Evolutionary conservation across 345 rosid genomes (phyloP), one percentile per base, ranked within the genome.

Genomic region (Trapa bicornis): DNA sequence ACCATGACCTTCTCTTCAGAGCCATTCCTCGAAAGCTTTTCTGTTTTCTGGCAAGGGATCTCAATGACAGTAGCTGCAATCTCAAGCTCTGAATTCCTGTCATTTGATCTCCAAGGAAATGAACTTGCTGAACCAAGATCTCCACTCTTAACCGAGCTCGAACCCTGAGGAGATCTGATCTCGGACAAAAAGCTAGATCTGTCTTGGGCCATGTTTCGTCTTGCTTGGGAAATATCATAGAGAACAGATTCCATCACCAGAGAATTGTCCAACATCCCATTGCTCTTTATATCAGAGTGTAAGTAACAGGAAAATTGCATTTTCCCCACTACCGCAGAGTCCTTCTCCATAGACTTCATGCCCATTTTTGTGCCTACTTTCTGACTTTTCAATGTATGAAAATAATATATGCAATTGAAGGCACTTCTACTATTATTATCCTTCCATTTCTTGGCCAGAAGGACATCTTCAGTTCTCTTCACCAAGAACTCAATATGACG

Each of bases 241-340:
- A 89, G 72, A 70, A 95, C 94, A 73, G 92, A 95, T 58, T 95
- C 99, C 0, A 83, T 83, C 72, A 89, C 77, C 80, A 84, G 48
- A 42, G 92, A 85, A 78, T 79, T 75, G 63, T 80, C 80, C 45
- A 67, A 79, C 53, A 61, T 75, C 53, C 82, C 77, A 33, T 71
- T 80, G 66, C 79, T 78, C 75, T 75, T 81, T 67, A 70, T 6
- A 65, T 95, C 87, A 2, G 94, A 81, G 71, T 82, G 79, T 53
- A 91, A 67, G 67, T 77, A 83, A 70, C 88, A 78, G 1, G 96
- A 86, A 77, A 86, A 92, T 71, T 86, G 93, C 99, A 95, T 91
- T 78, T 91, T 93, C 11, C 94, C 99, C 43, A 91, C 81, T 41
- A 83, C 52, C 68, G 82, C 71, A 45, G 88, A 76, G 70, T 85